Evolutionary conservation across 768 basidiomycete species (phyloP).

Genomic region (Mycena venus): DNA sequence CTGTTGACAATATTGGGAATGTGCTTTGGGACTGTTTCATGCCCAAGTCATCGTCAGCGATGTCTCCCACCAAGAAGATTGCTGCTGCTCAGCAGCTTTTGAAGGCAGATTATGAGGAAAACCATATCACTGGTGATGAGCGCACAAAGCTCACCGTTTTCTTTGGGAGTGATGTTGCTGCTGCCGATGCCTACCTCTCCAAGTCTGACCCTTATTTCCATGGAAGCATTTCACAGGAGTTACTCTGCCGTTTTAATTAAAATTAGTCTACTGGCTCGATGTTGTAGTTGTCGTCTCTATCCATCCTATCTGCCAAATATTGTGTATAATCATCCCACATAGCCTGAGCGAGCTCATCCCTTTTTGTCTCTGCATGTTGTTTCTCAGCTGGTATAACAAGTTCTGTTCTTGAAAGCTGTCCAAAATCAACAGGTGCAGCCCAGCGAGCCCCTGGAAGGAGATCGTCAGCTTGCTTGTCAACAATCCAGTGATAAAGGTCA

Average conservation of each 20-base stretch:
- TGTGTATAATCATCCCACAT: constrained; percentile 13
- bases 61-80: background rate
- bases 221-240: too few relatives aligned
- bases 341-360: background rate
- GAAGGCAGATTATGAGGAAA: background rate
- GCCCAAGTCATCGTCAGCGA: too few relatives aligned
- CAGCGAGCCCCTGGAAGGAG: background rate
- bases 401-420: background rate
- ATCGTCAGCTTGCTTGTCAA: constrained; percentile 33
- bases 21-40: too few relatives aligned
- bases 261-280: background rate
- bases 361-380: background rate
- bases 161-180: background rate
- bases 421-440: constrained; percentile 5
- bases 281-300: background rate
- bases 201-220: background rate
- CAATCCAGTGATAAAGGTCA: constrained; percentile 40
- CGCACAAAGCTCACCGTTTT: background rate
- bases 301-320: constrained; percentile 4
- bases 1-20: too few relatives aligned
- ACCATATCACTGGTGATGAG: background rate
- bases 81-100: background rate
- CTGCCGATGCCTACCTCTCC: background rate
- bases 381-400: background rate
- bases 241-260: background rate